Conservation (phyloP, 306 rosid genomes). For the Parietaria judaica region DNA sequence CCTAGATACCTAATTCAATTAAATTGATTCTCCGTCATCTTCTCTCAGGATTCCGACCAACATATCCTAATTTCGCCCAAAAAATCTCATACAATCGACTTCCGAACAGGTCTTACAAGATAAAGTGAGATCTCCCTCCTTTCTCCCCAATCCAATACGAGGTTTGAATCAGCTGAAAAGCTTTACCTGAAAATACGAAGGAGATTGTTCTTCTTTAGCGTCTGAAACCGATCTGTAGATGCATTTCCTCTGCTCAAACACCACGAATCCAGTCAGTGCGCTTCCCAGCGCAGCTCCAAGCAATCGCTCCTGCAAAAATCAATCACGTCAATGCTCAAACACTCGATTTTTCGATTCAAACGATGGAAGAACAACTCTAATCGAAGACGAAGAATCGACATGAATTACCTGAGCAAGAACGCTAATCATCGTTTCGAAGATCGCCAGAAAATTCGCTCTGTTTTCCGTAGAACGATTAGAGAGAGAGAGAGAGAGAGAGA, state of each 20-base stretch:
- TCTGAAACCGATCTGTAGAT: constrained; percentile 51
- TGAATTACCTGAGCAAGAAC: constrained; percentile 59
- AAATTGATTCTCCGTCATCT: too few relatives aligned
- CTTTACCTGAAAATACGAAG: constrained; percentile 35
- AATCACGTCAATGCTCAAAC: not conserved
- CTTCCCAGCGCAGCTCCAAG: constrained; percentile 76
- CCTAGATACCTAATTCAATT: too few relatives aligned
- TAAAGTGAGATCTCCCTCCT: too few relatives aligned
- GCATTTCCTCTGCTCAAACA: constrained; percentile 60
- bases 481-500: not conserved
- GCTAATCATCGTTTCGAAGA: constrained; percentile 48
- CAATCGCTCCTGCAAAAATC: constrained; percentile 56
- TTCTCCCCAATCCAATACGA: too few relatives aligned
- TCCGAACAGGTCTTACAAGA: too few relatives aligned
- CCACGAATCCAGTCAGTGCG: constrained; percentile 46
- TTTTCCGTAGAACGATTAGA: not conserved
- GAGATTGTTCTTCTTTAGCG: constrained; percentile 27
- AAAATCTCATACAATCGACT: too few relatives aligned
- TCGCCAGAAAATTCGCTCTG: not conserved
- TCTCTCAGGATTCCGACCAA: too few relatives aligned
- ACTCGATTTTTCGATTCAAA: not conserved
- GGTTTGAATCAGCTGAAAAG: too few relatives aligned
- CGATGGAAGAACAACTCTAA: not conserved
- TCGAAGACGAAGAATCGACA: not conserved
- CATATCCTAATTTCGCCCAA: too few relatives aligned